These are phyloP conservation scores for Quercus robur DNA, from an alignment of 306 rosid genomes.

Conservation along the genomic window DNA sequence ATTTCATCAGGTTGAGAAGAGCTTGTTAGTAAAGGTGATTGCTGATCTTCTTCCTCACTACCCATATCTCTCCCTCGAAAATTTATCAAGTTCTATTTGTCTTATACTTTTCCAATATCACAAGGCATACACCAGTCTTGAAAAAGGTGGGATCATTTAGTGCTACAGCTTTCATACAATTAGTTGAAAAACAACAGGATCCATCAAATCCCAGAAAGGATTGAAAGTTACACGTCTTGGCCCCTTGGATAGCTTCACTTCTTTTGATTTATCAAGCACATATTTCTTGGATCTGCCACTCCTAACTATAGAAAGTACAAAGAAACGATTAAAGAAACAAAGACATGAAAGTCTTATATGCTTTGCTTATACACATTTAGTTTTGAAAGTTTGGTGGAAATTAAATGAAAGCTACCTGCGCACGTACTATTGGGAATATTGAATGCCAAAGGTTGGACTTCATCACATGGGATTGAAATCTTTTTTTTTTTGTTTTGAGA, in stretches of 20 bases:
- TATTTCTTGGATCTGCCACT: not conserved
- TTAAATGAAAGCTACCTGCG: no score
- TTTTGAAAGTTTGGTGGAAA: no score
- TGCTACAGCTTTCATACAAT: not conserved
- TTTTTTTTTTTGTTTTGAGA: no score
- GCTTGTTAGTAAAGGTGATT: slow-evolving; percentile 17
- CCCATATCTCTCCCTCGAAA: slow-evolving; percentile 10
- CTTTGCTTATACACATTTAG: no score
- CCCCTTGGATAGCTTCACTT: not conserved
- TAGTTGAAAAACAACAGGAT: not conserved
- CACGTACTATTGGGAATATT: no score
- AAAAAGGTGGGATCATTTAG: not conserved
- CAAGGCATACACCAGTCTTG: no score
- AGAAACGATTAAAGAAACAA: not conserved
- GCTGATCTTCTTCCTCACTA: slow-evolving; percentile 1
- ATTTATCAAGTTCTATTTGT: not conserved
- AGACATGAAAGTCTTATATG: no score
- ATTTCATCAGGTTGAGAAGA: not conserved
- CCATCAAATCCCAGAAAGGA: not conserved
- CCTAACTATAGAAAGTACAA: not conserved
- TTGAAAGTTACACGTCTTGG: not conserved
- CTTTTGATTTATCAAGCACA: not conserved
- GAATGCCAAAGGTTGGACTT: no score
- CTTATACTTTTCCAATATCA: not conserved
- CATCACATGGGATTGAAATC: no score